Percentiles rank a stretch among this genome's conserved stretches.
phyloP scores from a whole-genome alignment of 2,329 filamentous ascomycete species.

The Eutypa lata region DNA sequence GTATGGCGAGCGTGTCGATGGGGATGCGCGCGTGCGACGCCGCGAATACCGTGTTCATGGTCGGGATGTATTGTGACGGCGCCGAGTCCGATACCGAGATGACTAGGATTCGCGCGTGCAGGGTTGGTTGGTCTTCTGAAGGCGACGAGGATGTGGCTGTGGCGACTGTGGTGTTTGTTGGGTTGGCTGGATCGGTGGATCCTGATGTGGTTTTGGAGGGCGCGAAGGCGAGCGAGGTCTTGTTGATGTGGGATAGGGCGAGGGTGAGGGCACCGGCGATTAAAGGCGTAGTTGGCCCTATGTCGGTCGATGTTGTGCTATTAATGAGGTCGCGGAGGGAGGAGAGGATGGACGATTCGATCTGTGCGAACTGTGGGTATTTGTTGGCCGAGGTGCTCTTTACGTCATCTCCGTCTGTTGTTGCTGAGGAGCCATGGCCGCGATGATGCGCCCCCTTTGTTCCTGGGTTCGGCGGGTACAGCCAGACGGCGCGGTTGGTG shows the following conservation, averaged over 20 bases:
- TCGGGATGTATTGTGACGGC: constrained; percentile 90
- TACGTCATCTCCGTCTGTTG: constrained; percentile 1
- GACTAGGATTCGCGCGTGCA: constrained; percentile 83
- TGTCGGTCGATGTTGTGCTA: constrained; percentile 61
- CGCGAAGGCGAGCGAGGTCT: constrained; percentile 64
- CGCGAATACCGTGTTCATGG: constrained; percentile 98
- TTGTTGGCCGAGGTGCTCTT: constrained; percentile 67
- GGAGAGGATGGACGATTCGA: constrained; percentile 75
- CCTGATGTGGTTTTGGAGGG: constrained; percentile 49
- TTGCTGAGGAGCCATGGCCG: constrained; percentile 23
- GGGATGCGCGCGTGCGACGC: constrained; percentile 84
- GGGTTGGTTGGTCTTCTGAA: constrained; percentile 39
- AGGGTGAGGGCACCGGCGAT: constrained; percentile 89
- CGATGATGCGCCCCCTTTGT: constrained; percentile 15
- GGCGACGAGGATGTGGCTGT: constrained; percentile 23
- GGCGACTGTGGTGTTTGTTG: constrained; percentile 22
- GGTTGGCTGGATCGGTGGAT: constrained; percentile 34
- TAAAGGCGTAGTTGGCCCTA: constrained; percentile 76
- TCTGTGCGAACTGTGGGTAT: constrained; percentile 84
- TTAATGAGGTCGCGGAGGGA: constrained; percentile 73
- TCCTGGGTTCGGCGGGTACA: constrained; percentile 64
- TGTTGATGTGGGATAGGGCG: constrained; percentile 87
- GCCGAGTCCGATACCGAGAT: constrained; percentile 83
- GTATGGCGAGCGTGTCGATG: constrained; percentile 86
- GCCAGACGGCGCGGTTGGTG: constrained; percentile 79